Evolutionary conservation across 2,329 filamentous ascomycete genomes (phyloP).

Genomic region (Plenodomus biglobosus): DNA sequence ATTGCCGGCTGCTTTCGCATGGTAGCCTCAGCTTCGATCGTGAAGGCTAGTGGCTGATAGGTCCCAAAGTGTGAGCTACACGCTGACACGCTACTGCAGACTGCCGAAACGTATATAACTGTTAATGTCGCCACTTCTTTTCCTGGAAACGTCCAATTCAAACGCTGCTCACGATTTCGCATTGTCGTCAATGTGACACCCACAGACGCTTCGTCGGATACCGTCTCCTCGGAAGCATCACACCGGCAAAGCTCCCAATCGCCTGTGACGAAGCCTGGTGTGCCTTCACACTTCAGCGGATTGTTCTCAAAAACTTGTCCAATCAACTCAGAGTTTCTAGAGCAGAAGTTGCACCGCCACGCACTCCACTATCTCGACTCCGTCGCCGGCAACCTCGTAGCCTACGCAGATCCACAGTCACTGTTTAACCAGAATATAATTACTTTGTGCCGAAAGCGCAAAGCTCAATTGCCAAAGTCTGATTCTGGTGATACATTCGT

Average conservation of each 20-base stretch:
- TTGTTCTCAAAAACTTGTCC: not conserved
- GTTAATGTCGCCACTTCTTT: constrained; percentile 24
- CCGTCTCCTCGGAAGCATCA: not conserved
- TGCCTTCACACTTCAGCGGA: not conserved
- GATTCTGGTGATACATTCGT: not conserved
- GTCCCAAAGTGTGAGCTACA: not conserved
- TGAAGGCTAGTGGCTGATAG: not conserved
- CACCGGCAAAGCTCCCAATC: not conserved
- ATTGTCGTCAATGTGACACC: constrained; percentile 20
- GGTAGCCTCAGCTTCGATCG: constrained; percentile 8
- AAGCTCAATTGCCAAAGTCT: not conserved
- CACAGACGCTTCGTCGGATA: not conserved
- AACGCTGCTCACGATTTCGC: constrained; percentile 33
- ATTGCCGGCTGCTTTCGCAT: constrained; percentile 21
- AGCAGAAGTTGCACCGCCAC: not conserved
- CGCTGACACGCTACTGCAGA: not conserved
- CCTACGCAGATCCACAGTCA: not conserved
- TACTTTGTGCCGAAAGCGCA: not conserved
- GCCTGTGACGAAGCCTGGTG: not conserved
- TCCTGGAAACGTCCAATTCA: constrained; percentile 29
- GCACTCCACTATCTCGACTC: not conserved
- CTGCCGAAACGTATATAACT: constrained; percentile 3
- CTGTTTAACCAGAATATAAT: too few relatives aligned
- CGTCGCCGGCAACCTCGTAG: not conserved
- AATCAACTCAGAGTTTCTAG: not conserved